These are phyloP conservation scores for Fragosphaeria purpurea DNA, from an alignment of 2,329 filamentous ascomycete genomes.

Conservation along the genomic window DNA sequence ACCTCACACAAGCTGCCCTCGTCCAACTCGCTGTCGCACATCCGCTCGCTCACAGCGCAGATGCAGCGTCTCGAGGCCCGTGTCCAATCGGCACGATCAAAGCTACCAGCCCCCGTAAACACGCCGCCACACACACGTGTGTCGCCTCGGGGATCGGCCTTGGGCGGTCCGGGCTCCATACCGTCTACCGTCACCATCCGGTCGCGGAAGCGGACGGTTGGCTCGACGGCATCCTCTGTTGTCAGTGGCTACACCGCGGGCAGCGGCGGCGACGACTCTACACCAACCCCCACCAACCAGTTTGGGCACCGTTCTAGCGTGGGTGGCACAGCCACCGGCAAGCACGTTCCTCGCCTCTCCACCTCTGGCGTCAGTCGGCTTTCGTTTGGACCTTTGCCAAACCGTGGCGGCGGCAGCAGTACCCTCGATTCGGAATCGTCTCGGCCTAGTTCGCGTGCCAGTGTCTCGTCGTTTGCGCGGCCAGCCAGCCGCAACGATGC, in stretches of 20 bases:
- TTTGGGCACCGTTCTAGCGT: background rate
- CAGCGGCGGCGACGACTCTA: slow-evolving; percentile 36
- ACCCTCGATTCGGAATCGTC: slow-evolving; percentile 35
- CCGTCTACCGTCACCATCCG: slow-evolving; percentile 55
- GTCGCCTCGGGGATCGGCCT: slow-evolving; percentile 54
- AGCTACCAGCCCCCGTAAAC: slow-evolving; percentile 69
- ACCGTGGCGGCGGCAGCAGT: slow-evolving; percentile 36
- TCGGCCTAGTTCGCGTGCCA: slow-evolving; percentile 66
- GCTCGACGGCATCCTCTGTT: slow-evolving; percentile 40
- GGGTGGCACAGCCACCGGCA: slow-evolving; percentile 14
- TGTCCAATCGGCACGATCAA: slow-evolving; percentile 84
- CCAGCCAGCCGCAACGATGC: slow-evolving; percentile 38
- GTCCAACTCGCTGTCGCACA: slow-evolving; percentile 74
- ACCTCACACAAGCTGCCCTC: slow-evolving; percentile 41
- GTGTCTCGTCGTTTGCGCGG: slow-evolving; percentile 44
- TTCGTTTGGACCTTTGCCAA: slow-evolving; percentile 53
- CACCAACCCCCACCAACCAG: slow-evolving; percentile 36
- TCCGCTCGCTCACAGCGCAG: slow-evolving; percentile 86
- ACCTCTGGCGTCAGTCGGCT: slow-evolving; percentile 53
- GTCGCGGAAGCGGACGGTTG: slow-evolving; percentile 57
- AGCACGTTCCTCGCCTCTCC: slow-evolving; percentile 49
- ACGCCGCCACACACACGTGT: slow-evolving; percentile 59
- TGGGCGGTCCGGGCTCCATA: slow-evolving; percentile 29
- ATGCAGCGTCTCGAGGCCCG: slow-evolving; percentile 94
- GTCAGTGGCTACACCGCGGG: slow-evolving; percentile 19